Conservation (phyloP, 371 early-diverging fungal species). For the Globomyces sp. region DNA sequence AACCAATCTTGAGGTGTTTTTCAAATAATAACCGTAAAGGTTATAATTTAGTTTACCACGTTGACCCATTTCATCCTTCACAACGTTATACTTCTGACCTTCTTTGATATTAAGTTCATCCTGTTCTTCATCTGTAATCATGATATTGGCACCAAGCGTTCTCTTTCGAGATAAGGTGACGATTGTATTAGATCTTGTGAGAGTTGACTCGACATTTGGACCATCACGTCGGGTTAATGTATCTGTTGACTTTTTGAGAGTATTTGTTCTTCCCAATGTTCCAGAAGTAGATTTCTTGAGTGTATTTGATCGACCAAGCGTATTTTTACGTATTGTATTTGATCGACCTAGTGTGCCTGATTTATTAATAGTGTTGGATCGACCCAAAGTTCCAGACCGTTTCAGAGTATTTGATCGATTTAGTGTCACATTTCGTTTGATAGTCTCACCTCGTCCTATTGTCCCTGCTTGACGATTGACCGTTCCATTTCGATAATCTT, state of each 20-base stretch:
- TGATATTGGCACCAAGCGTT: neutral
- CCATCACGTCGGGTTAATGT: neutral
- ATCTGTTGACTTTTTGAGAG: neutral
- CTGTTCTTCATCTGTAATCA: neutral
- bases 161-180: neutral
- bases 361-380: no score
- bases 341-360: no score
- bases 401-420: no score
- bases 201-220: neutral
- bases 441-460: neutral
- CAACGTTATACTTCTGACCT: constrained; percentile 1
- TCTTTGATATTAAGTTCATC: neutral
- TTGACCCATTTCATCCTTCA: constrained; percentile 1
- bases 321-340: no score
- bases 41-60: constrained; percentile 5
- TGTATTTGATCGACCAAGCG: no score
- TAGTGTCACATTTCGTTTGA: neutral
- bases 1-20: neutral
- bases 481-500: neutral
- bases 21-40: neutral
- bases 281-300: no score
- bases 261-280: no score
- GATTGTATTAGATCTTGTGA: neutral
- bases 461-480: neutral
- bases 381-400: no score